These are phyloP conservation scores for Acrocalymma vagum DNA, from an alignment of 2,329 filamentous ascomycete genomes.

Conservation along the genomic window DNA sequence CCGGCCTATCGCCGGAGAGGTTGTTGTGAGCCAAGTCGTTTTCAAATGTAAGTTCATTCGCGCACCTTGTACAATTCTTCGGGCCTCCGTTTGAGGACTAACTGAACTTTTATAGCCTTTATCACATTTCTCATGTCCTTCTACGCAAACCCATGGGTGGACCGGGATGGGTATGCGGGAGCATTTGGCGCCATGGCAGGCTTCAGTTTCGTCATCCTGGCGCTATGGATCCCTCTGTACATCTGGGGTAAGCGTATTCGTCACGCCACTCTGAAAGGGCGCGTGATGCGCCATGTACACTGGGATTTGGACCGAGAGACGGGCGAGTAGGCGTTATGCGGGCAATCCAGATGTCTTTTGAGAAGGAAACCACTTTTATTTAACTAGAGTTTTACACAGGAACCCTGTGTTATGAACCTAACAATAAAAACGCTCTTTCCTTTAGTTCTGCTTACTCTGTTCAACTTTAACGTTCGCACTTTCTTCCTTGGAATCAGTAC, in stretches of 20 bases:
- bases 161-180: constrained; percentile 57
- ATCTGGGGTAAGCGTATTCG: constrained; percentile 61
- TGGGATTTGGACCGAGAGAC: constrained; percentile 65
- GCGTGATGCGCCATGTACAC: constrained; percentile 54
- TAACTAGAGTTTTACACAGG: too few species aligned
- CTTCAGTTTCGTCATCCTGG: constrained; percentile 55
- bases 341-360: too few species aligned
- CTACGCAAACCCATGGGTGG: constrained; percentile 68
- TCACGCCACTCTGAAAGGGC: constrained; percentile 52
- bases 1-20: constrained; percentile 65
- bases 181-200: constrained; percentile 67
- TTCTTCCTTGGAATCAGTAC: too few species aligned
- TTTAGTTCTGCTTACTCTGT: too few species aligned
- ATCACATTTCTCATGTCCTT: constrained; percentile 68
- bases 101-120: too few species aligned
- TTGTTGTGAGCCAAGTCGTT: constrained; percentile 61
- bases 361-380: too few species aligned
- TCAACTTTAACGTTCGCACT: too few species aligned
- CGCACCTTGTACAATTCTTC: too few species aligned
- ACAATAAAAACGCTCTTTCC: too few species aligned
- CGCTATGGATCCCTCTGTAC: constrained; percentile 61
- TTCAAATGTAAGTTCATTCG: constrained; percentile 68
- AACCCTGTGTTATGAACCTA: too few species aligned
- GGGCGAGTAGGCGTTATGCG: constrained; percentile 57
- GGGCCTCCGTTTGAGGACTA: too few species aligned